Percentiles rank a stretch among this genome's conserved stretches.
phyloP scores from a whole-genome alignment of 352 stramenopile species.

The Globisporangium solare region DNA sequence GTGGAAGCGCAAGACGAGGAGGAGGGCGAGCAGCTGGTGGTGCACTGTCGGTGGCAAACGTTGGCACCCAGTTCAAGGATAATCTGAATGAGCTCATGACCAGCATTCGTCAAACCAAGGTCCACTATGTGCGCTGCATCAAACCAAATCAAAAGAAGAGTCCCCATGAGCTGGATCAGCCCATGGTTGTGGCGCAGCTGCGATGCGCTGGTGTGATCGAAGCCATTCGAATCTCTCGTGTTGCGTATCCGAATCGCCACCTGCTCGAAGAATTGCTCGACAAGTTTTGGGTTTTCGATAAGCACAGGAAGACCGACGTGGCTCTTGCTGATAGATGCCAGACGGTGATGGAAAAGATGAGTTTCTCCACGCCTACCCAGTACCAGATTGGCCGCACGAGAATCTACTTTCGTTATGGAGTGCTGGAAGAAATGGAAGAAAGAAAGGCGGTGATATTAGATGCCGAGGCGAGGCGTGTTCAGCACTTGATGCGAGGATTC shows the following conservation, averaged over 20 bases:
- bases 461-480: constrained; percentile 51
- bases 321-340: constrained; percentile 42
- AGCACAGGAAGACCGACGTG: constrained; percentile 32
- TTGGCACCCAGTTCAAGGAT: constrained; percentile 84
- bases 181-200: constrained; percentile 94
- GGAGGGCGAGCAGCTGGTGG: constrained; percentile 36
- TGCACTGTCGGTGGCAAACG: constrained; percentile 53
- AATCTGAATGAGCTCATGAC: constrained; percentile 92
- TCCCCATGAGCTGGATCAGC: constrained; percentile 77
- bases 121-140: constrained; percentile 99
- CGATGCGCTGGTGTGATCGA: constrained; percentile 98
- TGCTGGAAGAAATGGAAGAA: constrained; percentile 78
- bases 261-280: constrained; percentile 78
- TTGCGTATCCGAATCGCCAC: constrained; percentile 96
- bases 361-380: constrained; percentile 59
- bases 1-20: constrained; percentile 19
- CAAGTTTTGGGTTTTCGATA: constrained; percentile 77
- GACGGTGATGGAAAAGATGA: constrained; percentile 54
- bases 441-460: constrained; percentile 54
- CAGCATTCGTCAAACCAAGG: constrained; percentile 92
- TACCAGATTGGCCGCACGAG: constrained; percentile 74
- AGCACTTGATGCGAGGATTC: constrained; percentile 75
- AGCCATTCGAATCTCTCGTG: constrained; percentile 96
- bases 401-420: constrained; percentile 80
- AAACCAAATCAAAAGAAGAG: constrained; percentile 98